Percentiles rank a stretch among this genome's conserved stretches.
phyloP scores from a whole-genome alignment of 306 rosid species.

The Hippophae rhamnoides region DNA sequence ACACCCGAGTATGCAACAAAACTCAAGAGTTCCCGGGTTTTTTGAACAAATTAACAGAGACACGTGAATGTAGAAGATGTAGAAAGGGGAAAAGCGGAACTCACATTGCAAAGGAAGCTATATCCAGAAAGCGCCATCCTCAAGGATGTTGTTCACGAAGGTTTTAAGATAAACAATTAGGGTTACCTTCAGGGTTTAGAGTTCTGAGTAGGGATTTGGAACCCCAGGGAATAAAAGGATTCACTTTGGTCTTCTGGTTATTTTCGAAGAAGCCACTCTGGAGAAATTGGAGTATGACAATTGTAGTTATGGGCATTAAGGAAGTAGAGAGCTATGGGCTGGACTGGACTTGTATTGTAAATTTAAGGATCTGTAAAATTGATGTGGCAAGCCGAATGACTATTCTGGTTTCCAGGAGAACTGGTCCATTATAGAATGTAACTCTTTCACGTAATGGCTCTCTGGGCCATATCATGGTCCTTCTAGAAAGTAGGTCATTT shows the following conservation, averaged over 20 bases:
- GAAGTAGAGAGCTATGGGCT: background rate
- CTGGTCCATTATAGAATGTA: background rate
- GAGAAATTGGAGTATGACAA: background rate
- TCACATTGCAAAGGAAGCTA: constrained; percentile 25
- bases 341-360: background rate
- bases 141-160: background rate
- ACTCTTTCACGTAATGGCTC: background rate
- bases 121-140: constrained; percentile 32
- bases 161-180: background rate
- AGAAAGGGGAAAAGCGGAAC: constrained; percentile 5
- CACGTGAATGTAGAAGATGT: background rate
- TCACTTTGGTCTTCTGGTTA: background rate
- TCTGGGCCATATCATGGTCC: background rate
- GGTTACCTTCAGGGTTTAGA: background rate
- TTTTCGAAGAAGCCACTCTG: background rate
- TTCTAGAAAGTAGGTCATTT: constrained; percentile 3
- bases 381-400: background rate
- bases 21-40: background rate
- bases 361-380: too few relatives aligned
- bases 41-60: background rate
- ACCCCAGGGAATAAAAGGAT: background rate
- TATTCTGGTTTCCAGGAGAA: background rate
- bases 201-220: constrained; percentile 8
- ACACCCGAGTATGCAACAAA: too few relatives aligned
- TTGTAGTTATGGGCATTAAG: too few relatives aligned